Evolutionary conservation across 441 rosid genomes (phyloP).

Genomic region (Brassica hybrid): DNA sequence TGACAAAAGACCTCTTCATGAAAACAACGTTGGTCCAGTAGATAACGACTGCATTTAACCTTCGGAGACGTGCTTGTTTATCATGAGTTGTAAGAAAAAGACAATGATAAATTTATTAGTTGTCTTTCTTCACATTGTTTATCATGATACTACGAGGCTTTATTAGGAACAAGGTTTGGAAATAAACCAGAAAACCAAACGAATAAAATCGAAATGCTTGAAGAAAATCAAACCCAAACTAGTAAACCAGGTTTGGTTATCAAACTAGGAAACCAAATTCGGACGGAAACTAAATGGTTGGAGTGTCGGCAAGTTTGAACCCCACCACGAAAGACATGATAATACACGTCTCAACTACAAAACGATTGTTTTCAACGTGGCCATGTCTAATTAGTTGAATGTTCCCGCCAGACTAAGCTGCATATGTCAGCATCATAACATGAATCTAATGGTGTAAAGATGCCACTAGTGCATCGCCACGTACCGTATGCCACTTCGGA

Average conservation of each 20-base stretch:
- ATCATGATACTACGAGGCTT: neutral
- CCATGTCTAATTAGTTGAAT: constrained; percentile 5
- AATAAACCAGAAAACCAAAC: neutral
- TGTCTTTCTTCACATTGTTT: neutral
- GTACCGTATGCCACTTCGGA: constrained; percentile 2
- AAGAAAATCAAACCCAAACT: neutral
- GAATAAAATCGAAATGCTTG: neutral
- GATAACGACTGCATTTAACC: constrained; percentile 24
- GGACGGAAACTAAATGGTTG: neutral
- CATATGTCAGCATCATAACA: constrained; percentile 14
- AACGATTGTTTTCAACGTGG: neutral
- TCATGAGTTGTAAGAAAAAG: neutral
- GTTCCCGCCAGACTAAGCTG: neutral
- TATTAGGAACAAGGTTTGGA: neutral
- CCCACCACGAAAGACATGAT: constrained; percentile 27
- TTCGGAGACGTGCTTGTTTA: constrained; percentile 22
- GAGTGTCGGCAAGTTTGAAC: constrained; percentile 35
- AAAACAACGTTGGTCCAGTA: constrained; percentile 24
- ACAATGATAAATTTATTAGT: neutral
- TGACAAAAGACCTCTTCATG: constrained; percentile 32
- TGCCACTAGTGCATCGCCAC: constrained; percentile 15
- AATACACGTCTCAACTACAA: neutral
- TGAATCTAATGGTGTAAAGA: constrained; percentile 26
- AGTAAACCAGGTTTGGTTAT: neutral
- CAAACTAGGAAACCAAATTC: neutral